Conservation (phyloP, 2,329 filamentous ascomycete species). For the Hysterium pulicare region DNA sequence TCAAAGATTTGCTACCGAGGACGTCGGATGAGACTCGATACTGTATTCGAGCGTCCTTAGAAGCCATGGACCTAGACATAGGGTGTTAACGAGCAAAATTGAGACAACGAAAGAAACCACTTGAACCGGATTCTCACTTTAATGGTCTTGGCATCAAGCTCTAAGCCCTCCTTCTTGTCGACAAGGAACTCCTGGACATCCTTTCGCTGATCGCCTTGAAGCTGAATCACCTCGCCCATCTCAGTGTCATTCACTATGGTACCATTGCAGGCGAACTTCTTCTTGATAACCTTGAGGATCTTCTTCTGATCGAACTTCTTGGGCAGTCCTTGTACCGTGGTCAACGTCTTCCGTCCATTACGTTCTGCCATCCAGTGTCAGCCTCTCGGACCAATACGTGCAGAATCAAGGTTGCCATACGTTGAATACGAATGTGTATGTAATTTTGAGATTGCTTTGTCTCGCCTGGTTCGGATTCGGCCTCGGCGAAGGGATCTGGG, state of each 20-base stretch:
- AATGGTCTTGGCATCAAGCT: conserved; percentile 93
- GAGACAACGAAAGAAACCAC: neutral
- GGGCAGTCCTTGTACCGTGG: conserved; percentile 96
- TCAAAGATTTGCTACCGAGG: too few species aligned
- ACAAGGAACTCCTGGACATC: conserved; percentile 96
- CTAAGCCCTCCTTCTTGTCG: conserved; percentile 92
- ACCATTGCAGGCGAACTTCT: conserved; percentile 99
- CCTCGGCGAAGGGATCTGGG: conserved; percentile 99
- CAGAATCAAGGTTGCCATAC: conserved; percentile 64
- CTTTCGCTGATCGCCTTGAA: conserved; percentile 98
- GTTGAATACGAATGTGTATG: conserved; percentile 99
- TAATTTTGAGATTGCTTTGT: conserved; percentile 95
- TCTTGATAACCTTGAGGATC: conserved; percentile 99
- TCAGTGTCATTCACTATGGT: conserved; percentile 94
- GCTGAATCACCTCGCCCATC: conserved; percentile 99
- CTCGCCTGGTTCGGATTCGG: conserved; percentile 98
- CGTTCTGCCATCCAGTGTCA: conserved; percentile 70
- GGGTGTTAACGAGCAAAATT: neutral
- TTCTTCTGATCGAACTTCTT: conserved; percentile 99
- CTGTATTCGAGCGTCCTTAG: too few species aligned
- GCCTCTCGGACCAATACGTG: conserved; percentile 21
- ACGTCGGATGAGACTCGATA: too few species aligned
- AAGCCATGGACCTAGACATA: conserved; percentile 32
- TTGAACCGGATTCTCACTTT: conserved; percentile 58
- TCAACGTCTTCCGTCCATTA: conserved; percentile 99